phyloP scores from a whole-genome alignment of 495 filamentous ascomycete genomes.

The Penicillium argentinense region DNA sequence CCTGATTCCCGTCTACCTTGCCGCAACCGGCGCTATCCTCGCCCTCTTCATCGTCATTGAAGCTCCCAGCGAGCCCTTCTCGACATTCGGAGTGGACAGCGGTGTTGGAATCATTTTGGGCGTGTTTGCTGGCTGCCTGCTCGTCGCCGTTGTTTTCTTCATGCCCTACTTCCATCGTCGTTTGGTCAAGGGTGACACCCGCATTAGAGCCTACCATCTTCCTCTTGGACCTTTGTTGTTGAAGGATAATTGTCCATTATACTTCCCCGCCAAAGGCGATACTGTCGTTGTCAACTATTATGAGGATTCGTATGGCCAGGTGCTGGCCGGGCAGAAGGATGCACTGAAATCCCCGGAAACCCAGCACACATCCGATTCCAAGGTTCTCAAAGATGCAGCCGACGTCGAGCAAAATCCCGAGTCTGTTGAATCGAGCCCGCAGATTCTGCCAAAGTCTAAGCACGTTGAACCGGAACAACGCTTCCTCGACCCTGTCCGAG shows the following conservation, averaged over 20 bases:
- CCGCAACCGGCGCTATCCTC: slow-evolving; percentile 57
- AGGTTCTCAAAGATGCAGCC: too few relatives aligned
- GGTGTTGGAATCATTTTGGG: slow-evolving; percentile 58
- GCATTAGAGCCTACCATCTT: slow-evolving; percentile 58
- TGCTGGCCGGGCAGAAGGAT: slow-evolving; percentile 21
- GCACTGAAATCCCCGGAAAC: slow-evolving; percentile 64
- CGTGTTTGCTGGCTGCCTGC: slow-evolving; percentile 53
- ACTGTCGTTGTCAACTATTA: slow-evolving; percentile 51
- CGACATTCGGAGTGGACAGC: slow-evolving; percentile 49
- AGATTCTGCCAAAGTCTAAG: too few relatives aligned
- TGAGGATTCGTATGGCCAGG: slow-evolving; percentile 35
- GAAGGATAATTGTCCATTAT: slow-evolving; percentile 41
- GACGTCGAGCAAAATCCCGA: too few relatives aligned
- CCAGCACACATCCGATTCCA: too few relatives aligned
- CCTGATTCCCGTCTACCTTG: slow-evolving; percentile 62
- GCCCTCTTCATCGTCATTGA: slow-evolving; percentile 60
- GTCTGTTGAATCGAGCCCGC: too few relatives aligned
- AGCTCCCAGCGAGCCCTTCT: slow-evolving; percentile 35
- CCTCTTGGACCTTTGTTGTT: slow-evolving; percentile 56
- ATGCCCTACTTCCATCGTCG: slow-evolving; percentile 62
- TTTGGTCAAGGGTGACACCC: slow-evolving; percentile 54
- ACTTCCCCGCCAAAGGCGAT: slow-evolving; percentile 48
- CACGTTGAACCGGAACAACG: slow-evolving; percentile 32
- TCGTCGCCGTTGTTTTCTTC: slow-evolving; percentile 57
- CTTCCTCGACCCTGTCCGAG: slow-evolving; percentile 32